Percentiles rank a stretch among this genome's conserved stretches.
These are phyloP conservation scores for Smittium culicis DNA, from an alignment of 371 early-diverging fungal species.

Conservation along the genomic window DNA sequence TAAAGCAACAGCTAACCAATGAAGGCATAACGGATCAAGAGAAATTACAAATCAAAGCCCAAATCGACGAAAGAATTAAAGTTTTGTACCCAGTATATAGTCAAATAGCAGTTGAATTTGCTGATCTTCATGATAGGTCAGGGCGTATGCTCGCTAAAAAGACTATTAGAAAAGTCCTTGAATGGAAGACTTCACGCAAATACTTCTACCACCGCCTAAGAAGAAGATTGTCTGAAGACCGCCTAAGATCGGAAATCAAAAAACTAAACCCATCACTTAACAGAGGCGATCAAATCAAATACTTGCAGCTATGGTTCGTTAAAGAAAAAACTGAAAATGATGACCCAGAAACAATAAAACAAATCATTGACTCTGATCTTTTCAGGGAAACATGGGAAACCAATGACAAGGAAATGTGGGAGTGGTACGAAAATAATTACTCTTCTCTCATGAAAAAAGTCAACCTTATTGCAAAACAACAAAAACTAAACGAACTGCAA, in stretches of 20 bases:
- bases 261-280: constrained; percentile 29
- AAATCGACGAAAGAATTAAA: constrained; percentile 69
- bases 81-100: constrained; percentile 76
- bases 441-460: constrained; percentile 32
- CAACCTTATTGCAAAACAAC: constrained; percentile 22
- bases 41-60: constrained; percentile 44
- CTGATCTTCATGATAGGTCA: constrained; percentile 94
- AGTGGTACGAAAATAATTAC: constrained; percentile 48
- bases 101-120: constrained; percentile 91
- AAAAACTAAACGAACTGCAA: constrained; percentile 33
- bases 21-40: constrained; percentile 30
- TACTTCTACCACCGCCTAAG: constrained; percentile 90
- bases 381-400: constrained; percentile 31
- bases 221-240: constrained; percentile 63
- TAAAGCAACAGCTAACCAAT: constrained; percentile 44
- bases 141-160: constrained; percentile 93
- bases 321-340: constrained; percentile 23
- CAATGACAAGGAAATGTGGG: constrained; percentile 40
- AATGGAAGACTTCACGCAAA: constrained; percentile 67
- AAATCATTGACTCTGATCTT: background rate
- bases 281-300: constrained; percentile 26
- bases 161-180: constrained; percentile 61
- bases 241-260: constrained; percentile 41
- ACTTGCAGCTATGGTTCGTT: constrained; percentile 45
- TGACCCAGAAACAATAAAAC: constrained; percentile 13